Conservation (phyloP, 2,329 filamentous ascomycete species). For the Clonostachys byssicola region DNA sequence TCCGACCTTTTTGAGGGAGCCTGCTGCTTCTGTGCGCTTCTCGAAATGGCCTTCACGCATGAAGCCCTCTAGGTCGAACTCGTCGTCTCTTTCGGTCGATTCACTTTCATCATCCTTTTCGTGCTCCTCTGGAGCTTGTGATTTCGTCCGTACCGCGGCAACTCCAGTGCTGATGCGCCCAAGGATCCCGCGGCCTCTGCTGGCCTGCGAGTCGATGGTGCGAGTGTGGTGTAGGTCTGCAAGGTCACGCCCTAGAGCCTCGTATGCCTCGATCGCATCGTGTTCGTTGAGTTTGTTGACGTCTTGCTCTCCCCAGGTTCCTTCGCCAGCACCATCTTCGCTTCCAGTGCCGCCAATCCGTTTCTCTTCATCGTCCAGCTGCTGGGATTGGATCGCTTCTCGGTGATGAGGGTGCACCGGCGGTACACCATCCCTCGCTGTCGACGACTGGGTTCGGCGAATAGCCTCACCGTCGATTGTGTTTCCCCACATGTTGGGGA, state of each 20-base stretch:
- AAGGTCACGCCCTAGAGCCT: conserved; percentile 25
- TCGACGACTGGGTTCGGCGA: conserved; percentile 3
- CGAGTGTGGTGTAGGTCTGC: conserved; percentile 24
- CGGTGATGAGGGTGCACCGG: conserved; percentile 10
- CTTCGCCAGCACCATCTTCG: conserved; percentile 11
- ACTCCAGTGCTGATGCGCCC: not conserved
- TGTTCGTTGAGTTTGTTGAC: conserved; percentile 24
- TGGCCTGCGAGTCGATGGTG: conserved; percentile 23
- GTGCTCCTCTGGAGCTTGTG: conserved; percentile 4
- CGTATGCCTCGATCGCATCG: conserved; percentile 26
- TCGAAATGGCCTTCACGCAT: conserved; percentile 73
- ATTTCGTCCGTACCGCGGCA: not conserved
- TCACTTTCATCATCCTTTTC: conserved; percentile 1
- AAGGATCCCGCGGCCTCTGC: not conserved
- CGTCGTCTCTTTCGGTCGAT: conserved; percentile 40
- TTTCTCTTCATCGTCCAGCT: conserved; percentile 8
- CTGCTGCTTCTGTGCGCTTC: conserved; percentile 52
- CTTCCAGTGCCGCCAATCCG: conserved; percentile 3
- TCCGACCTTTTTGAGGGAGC: conserved; percentile 72
- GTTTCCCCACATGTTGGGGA: conserved; percentile 21
- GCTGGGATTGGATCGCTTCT: conserved; percentile 4
- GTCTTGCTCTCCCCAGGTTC: conserved; percentile 30
- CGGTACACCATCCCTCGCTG: conserved; percentile 18
- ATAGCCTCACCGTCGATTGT: conserved; percentile 21
- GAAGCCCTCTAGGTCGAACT: conserved; percentile 67